A percentile compares a stretch with the other conserved stretches of the same genome.
phyloP scores from a whole-genome alignment of 352 stramenopile genomes.

The Globisporangium ultimum region DNA sequence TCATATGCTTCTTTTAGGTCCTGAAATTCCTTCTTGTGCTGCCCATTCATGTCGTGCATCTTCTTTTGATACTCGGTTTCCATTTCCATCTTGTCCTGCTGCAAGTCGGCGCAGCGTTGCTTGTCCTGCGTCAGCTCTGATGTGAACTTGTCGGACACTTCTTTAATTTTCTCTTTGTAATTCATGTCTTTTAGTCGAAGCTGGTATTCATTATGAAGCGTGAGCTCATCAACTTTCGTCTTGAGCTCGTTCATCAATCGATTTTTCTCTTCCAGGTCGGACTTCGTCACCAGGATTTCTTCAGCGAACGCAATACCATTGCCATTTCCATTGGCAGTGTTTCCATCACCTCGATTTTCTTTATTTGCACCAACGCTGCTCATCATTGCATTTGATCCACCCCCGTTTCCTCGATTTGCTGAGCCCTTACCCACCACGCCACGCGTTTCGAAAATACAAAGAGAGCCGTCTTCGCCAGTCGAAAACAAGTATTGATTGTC shows the following conservation, averaged over 20 bases:
- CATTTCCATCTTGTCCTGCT: conserved; percentile 90
- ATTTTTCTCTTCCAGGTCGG: conserved; percentile 92
- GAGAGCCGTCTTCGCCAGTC: conserved; percentile 88
- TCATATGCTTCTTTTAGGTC: conserved; percentile 91
- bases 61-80: conserved; percentile 91
- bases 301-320: conserved; percentile 83
- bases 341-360: conserved; percentile 19
- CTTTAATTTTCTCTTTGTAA: conserved; percentile 95
- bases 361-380: conserved; percentile 24
- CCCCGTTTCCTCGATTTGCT: conserved; percentile 22
- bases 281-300: conserved; percentile 93
- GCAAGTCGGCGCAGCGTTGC: conserved; percentile 86
- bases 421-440: conserved; percentile 50
- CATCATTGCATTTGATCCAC: conserved; percentile 26
- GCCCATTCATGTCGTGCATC: conserved; percentile 86
- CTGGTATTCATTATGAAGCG: conserved; percentile 94
- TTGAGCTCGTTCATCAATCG: conserved; percentile 91
- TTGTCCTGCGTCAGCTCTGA: conserved; percentile 92
- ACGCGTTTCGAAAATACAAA: conserved; percentile 90
- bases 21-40: conserved; percentile 87
- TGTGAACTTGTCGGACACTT: conserved; percentile 92
- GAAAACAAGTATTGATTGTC: conserved; percentile 93
- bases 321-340: conserved; percentile 30
- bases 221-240: conserved; percentile 93
- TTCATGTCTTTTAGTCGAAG: conserved; percentile 94